A percentile compares a stretch with the other conserved stretches of the same genome.
phyloP scores from a whole-genome alignment of 2,329 filamentous ascomycete species.

The Didymella exigua region DNA sequence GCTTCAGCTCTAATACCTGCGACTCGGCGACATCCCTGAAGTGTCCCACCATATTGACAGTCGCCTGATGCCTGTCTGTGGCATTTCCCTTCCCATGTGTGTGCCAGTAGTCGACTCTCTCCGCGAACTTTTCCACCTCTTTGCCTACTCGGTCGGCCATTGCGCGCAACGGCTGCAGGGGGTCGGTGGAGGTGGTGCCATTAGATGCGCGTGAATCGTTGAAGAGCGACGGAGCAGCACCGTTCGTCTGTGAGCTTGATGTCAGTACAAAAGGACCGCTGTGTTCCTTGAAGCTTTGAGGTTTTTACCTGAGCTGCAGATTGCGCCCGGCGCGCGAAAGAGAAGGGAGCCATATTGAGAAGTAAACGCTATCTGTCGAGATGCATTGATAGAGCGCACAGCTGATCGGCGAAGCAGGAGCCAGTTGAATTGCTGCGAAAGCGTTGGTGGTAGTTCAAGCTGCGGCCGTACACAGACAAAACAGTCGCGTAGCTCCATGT shows the following conservation, averaged over 20 bases:
- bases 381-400: not conserved
- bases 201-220: slow-evolving; percentile 23
- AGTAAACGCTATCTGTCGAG: not conserved
- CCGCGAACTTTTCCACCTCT: slow-evolving; percentile 87
- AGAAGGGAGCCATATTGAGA: slow-evolving; percentile 34
- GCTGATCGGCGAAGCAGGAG: not conserved
- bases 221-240: slow-evolving; percentile 19
- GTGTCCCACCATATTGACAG: slow-evolving; percentile 46
- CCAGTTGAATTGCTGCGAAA: not conserved
- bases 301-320: slow-evolving; percentile 32
- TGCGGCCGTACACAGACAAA: slow-evolving; percentile 23
- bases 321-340: slow-evolving; percentile 37
- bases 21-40: slow-evolving; percentile 59
- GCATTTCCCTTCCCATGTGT: slow-evolving; percentile 35
- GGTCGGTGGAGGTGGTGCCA: slow-evolving; percentile 43
- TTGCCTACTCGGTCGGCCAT: slow-evolving; percentile 73
- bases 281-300: not conserved
- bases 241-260: slow-evolving; percentile 14
- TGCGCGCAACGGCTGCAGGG: slow-evolving; percentile 65
- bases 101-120: slow-evolving; percentile 75
- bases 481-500: slow-evolving; percentile 27
- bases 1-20: slow-evolving; percentile 54
- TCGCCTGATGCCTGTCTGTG: slow-evolving; percentile 61
- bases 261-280: not conserved
- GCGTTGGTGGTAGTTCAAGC: not conserved